Evolutionary conservation across 192 early-diverging fungal species (phyloP), one percentile per base, ranked within the genome.

Genomic region (Coemansia sp.): DNA sequence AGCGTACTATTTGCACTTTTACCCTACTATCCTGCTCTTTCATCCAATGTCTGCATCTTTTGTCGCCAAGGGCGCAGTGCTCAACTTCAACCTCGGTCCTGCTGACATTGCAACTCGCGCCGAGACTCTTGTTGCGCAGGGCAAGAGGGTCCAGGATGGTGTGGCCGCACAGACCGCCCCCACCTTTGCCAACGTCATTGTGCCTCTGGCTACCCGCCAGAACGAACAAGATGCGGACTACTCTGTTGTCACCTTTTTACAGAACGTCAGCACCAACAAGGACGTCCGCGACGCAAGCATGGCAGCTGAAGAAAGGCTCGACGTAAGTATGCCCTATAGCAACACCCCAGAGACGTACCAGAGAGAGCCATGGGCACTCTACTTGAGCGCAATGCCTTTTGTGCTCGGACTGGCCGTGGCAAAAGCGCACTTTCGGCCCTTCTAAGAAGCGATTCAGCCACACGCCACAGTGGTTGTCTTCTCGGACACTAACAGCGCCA

Each of bases 231-330:
- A 54, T 26, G 68, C 65, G 2, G 67, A 76, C 5, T 74, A 65
- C 52, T 35, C 48, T 15, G 65, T 82, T 2, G 62, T 65, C 22
- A 70, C 70, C 14, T 77, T 82, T 42, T 26, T 83, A 37, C 72
- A 80, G 52, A 68, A 80, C 55, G 58, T 73, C 33, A 79, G 77
- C 65, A 68, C 77, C 29, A 82, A 88, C 56, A 83, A 82, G 63
- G 81, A 70, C 34, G 80, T 88, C 8, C 84, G 88, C 54, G 88
- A 87, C 19, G 88, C 88, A 21, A 81, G 86, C 24, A 83, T 83
- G 34, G 84, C 76, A 9, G 87, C 84, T 8, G 86, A 87, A 53
- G 82, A 84, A 44, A 68, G 64, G 27, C 80, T 84, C 53, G 85
- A 89, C 37, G 70, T 63, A 63, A 67, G 71, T 74, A 27, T n/a